A percentile compares a stretch with the other conserved stretches of the same genome.
These are phyloP conservation scores for Sporothrix mexicana DNA, from an alignment of 2,329 filamentous ascomycete species.

Conservation along the genomic window DNA sequence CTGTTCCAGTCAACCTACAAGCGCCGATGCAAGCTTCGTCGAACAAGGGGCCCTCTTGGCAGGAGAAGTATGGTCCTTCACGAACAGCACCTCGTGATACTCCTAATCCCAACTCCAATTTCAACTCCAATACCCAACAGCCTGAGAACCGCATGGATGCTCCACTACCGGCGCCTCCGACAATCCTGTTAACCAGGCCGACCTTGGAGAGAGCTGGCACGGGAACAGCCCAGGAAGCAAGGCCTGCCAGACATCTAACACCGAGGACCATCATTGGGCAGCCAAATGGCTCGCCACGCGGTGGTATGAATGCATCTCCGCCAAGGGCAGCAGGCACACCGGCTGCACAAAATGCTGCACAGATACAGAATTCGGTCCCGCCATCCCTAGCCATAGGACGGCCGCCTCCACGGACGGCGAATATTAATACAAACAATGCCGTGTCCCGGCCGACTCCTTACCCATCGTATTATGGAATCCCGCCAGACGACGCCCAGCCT, in stretches of 20 bases:
- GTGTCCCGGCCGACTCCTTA: background rate
- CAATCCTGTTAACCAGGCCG: background rate
- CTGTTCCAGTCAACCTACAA: constrained; percentile 48
- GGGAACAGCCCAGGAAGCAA: background rate
- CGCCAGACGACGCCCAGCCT: constrained; percentile 2
- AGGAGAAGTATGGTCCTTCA: constrained; percentile 15
- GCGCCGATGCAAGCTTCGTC: constrained; percentile 33
- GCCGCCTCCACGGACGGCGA: background rate
- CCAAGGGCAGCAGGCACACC: background rate
- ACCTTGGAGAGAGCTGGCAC: background rate
- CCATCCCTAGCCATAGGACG: background rate
- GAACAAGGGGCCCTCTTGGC: constrained; percentile 9
- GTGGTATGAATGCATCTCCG: background rate
- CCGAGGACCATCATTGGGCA: background rate
- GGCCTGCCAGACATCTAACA: background rate
- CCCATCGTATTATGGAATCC: constrained; percentile 14
- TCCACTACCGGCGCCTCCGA: background rate
- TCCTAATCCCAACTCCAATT: background rate
- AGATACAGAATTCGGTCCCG: background rate
- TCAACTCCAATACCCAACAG: background rate
- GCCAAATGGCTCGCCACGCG: background rate
- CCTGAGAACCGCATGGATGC: background rate
- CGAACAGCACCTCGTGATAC: background rate
- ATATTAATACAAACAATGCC: background rate
- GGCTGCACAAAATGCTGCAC: background rate